Evolutionary conservation across 768 basidiomycete species (phyloP).

Genomic region (Neoboletus brunneissimus): DNA sequence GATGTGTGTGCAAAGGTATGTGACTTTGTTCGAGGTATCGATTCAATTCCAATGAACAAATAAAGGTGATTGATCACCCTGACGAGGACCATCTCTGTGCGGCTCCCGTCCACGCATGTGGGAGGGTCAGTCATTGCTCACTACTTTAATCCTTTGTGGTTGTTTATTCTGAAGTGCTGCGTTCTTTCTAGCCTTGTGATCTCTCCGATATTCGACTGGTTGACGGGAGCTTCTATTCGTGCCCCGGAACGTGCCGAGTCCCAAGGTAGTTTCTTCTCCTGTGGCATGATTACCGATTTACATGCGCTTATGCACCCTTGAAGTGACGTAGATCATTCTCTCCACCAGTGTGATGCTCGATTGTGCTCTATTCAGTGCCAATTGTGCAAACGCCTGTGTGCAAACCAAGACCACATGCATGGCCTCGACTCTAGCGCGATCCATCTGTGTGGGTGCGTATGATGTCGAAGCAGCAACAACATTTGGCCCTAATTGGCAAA

Average conservation of each 20-base stretch:
- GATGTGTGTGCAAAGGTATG: conserved; percentile 51
- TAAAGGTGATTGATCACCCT: conserved; percentile 45
- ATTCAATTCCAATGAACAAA: not conserved
- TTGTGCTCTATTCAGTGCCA: conserved; percentile 54
- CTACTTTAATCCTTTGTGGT: too few relatives aligned
- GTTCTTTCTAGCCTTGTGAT: conserved; percentile 39
- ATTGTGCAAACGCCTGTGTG: conserved; percentile 55
- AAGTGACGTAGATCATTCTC: conserved; percentile 45
- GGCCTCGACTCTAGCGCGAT: conserved; percentile 37
- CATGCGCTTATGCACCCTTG: not conserved
- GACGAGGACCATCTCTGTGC: conserved; percentile 54
- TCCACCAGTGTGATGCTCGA: conserved; percentile 49
- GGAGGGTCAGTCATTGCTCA: conserved; percentile 36
- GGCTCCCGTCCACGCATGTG: conserved; percentile 53
- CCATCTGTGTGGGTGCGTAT: conserved; percentile 57
- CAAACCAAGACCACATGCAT: conserved; percentile 49
- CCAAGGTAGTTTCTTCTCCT: conserved; percentile 35
- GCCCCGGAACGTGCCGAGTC: conserved; percentile 41
- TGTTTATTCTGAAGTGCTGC: not conserved
- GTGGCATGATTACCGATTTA: not conserved
- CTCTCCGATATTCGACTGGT: conserved; percentile 31
- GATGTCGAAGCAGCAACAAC: not conserved
- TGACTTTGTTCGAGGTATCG: rapidly evolving
- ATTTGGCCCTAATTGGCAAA: not conserved
- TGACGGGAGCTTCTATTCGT: conserved; percentile 36